Evolutionary conservation across 2,329 filamentous ascomycete genomes (phyloP).

Genomic region (Cladophialophora psammophila): DNA sequence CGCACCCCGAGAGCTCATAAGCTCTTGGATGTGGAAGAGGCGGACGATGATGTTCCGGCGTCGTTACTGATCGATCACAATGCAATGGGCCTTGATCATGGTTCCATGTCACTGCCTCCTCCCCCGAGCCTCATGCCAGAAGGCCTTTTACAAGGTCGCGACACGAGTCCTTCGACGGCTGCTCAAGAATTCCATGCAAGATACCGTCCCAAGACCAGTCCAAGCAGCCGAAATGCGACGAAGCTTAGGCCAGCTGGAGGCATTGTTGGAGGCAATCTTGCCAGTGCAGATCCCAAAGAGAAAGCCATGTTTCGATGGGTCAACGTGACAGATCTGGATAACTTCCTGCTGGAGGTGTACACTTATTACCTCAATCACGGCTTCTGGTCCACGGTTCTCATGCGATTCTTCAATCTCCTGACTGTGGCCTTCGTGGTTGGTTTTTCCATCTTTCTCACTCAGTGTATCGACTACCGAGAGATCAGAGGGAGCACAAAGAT

Average conservation of each 20-base stretch:
- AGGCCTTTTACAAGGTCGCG: conserved; percentile 12
- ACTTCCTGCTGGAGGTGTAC: conserved; percentile 85
- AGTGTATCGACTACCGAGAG: conserved; percentile 82
- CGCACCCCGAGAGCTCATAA: conserved; percentile 27
- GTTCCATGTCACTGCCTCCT: conserved; percentile 36
- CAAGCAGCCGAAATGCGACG: conserved; percentile 41
- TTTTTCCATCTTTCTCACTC: conserved; percentile 81
- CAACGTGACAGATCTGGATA: conserved; percentile 87
- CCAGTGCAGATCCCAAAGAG: conserved; percentile 68
- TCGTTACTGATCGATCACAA: conserved; percentile 66
- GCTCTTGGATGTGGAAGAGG: conserved; percentile 55
- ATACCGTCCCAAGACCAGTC: conserved; percentile 10
- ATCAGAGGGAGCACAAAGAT: conserved; percentile 66
- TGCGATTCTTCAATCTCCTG: conserved; percentile 74
- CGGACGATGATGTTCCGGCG: conserved; percentile 69
- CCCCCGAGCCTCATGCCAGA: conserved; percentile 34
- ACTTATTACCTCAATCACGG: conserved; percentile 84
- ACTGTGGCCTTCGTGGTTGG: conserved; percentile 83
- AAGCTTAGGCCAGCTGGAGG: conserved; percentile 35
- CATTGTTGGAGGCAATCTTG: conserved; percentile 43
- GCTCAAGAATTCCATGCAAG: conserved; percentile 9
- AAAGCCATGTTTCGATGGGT: conserved; percentile 92
- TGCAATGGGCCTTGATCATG: conserved; percentile 36
- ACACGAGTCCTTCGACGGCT: conserved; percentile 10
- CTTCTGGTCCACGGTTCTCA: conserved; percentile 82